phyloP scores from a whole-genome alignment of 768 basidiomycete genomes.

The Cubamyces sp. region DNA sequence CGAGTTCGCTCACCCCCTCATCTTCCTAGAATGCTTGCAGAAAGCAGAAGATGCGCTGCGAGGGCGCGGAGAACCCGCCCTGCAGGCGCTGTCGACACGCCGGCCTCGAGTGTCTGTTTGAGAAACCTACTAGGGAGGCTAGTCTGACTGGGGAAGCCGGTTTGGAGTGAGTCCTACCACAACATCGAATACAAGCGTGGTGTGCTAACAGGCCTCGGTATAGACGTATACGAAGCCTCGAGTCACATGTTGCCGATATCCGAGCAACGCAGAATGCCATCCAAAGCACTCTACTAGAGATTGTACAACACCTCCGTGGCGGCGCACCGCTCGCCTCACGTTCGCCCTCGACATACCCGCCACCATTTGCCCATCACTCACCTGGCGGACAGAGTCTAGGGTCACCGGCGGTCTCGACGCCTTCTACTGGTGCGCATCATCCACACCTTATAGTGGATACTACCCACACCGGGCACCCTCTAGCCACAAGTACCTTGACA shows the following conservation, averaged over 20 bases:
- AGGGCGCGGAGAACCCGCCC: constrained; percentile 96
- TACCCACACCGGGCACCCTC: constrained; percentile 27
- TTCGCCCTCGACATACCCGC: constrained; percentile 66
- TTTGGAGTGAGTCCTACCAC: constrained; percentile 66
- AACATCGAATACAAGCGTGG: constrained; percentile 19
- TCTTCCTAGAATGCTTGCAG: constrained; percentile 83
- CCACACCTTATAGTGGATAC: constrained; percentile 33
- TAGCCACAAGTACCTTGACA: constrained; percentile 36
- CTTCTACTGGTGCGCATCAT: constrained; percentile 39
- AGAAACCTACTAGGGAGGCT: constrained; percentile 88
- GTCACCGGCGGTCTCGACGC: constrained; percentile 48
- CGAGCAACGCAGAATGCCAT: constrained; percentile 74
- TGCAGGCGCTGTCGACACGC: constrained; percentile 91
- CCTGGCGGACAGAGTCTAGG: constrained; percentile 68
- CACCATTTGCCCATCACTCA: constrained; percentile 59
- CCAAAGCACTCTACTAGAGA: constrained; percentile 77
- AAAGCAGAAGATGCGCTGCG: constrained; percentile 97
- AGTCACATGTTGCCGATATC: constrained; percentile 84
- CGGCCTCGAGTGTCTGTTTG: constrained; percentile 91
- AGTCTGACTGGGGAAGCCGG: constrained; percentile 89
- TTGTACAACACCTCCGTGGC: constrained; percentile 76
- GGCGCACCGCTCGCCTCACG: constrained; percentile 47
- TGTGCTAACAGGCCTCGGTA: neutral
- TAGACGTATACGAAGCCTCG: constrained; percentile 90
- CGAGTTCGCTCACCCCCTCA: constrained; percentile 2